phyloP scores from a whole-genome alignment of 352 stramenopile genomes.

The Phytophthora multivora region DNA sequence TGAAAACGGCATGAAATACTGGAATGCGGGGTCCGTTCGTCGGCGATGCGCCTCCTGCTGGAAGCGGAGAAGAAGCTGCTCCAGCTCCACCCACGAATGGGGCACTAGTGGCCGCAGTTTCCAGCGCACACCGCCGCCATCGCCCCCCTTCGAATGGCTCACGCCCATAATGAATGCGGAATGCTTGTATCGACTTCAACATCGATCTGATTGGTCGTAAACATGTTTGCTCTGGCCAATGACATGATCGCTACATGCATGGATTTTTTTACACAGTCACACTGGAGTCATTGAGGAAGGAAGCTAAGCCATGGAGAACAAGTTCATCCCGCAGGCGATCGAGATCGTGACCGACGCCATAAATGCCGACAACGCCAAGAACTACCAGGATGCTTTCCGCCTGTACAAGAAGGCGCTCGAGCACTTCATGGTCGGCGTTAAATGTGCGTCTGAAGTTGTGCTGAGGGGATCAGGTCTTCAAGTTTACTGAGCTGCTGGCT shows the following conservation, averaged over 20 bases:
- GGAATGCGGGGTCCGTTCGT: constrained; percentile 31
- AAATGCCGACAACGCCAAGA: constrained; percentile 89
- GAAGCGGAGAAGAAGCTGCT: constrained; percentile 63
- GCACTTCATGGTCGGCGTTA: constrained; percentile 91
- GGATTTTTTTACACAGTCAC: constrained; percentile 24
- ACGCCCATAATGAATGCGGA: constrained; percentile 47
- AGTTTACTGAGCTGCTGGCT: background rate
- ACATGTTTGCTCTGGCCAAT: constrained; percentile 14
- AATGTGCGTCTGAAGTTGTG: constrained; percentile 60
- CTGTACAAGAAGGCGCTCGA: constrained; percentile 91
- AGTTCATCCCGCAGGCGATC: constrained; percentile 91
- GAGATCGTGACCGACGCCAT: constrained; percentile 89
- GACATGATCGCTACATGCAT: background rate
- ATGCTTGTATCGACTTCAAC: constrained; percentile 25
- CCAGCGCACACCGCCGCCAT: constrained; percentile 28
- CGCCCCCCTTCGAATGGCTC: constrained; percentile 51
- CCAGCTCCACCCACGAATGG: constrained; percentile 54
- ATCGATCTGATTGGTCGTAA: constrained; percentile 3
- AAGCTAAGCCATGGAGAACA: constrained; percentile 78
- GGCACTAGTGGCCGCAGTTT: constrained; percentile 54
- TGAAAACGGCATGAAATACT: constrained; percentile 61
- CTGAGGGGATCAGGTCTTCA: too few species aligned
- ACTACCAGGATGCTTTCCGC: constrained; percentile 87
- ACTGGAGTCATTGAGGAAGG: background rate
- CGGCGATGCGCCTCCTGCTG: constrained; percentile 59